A percentile compares a stretch with the other conserved stretches of the same genome.
Conservation (phyloP, 2,329 filamentous ascomycete species). For the Apiospora arundinis region DNA sequence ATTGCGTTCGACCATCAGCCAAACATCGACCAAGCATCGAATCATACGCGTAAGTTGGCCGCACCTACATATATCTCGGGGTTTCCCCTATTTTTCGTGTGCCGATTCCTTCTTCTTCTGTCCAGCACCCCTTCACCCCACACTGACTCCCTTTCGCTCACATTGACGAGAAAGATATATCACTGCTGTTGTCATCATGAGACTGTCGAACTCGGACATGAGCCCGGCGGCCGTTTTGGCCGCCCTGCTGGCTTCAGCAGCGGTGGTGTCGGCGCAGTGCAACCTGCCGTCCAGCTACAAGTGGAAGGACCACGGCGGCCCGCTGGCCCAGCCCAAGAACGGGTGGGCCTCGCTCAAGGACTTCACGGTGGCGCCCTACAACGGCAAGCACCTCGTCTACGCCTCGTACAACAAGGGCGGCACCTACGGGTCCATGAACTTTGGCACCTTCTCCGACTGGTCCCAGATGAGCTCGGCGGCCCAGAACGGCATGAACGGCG, state of each 20-base stretch:
- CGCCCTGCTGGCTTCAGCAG: not conserved
- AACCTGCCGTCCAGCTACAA: slow-evolving; percentile 18
- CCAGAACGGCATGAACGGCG: slow-evolving; percentile 57
- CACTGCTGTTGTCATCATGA: not conserved
- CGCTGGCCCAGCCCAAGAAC: slow-evolving; percentile 7
- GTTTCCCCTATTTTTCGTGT: not conserved
- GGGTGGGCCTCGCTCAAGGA: slow-evolving; percentile 60
- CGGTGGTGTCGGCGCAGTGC: slow-evolving; percentile 16
- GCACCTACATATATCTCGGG: not conserved
- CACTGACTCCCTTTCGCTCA: not conserved
- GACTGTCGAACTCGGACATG: not conserved
- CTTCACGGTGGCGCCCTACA: slow-evolving; percentile 62
- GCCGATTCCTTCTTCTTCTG: not conserved
- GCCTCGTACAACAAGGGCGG: slow-evolving; percentile 49
- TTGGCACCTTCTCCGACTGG: slow-evolving; percentile 61
- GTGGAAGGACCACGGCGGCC: slow-evolving; percentile 2
- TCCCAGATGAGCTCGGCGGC: slow-evolving; percentile 55
- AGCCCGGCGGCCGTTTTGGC: not conserved
- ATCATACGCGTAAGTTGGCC: not conserved
- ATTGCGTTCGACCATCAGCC: not conserved
- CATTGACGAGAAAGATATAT: not conserved
- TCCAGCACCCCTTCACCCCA: not conserved
- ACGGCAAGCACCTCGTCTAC: slow-evolving; percentile 67
- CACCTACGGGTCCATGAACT: slow-evolving; percentile 64
- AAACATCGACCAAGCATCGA: not conserved